Conservation (phyloP, 2,329 filamentous ascomycete species). For the Sclerotiophoma versabilis region DNA sequence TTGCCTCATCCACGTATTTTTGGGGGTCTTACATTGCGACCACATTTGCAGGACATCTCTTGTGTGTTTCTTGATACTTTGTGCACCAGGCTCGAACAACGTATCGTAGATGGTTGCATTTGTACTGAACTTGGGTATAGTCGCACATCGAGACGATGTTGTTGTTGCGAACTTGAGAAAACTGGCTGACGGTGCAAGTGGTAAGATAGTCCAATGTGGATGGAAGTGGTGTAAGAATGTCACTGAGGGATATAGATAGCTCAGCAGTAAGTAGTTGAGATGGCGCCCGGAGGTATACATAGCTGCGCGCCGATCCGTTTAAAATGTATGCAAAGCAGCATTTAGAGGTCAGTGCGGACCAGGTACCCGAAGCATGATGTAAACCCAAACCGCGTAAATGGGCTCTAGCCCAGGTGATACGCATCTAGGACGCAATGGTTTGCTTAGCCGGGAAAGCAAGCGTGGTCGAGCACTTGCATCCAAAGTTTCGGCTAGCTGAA, state of each 20-base stretch:
- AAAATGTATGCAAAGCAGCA: constrained; percentile 20
- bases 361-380: constrained; percentile 35
- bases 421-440: constrained; percentile 28
- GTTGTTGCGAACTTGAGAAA: not conserved
- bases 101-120: constrained; percentile 63
- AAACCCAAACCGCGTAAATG: constrained; percentile 23
- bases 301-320: constrained; percentile 28
- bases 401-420: constrained; percentile 26
- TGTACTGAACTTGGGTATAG: constrained; percentile 65
- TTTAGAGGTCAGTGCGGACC: constrained; percentile 24
- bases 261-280: constrained; percentile 11
- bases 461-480: constrained; percentile 32
- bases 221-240: constrained; percentile 4
- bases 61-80: constrained; percentile 62
- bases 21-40: constrained; percentile 55
- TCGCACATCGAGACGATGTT: constrained; percentile 59
- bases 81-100: constrained; percentile 65
- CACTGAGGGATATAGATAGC: constrained; percentile 14
- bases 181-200: not conserved
- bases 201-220: constrained; percentile 2
- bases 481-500: constrained; percentile 35
- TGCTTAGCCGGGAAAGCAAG: constrained; percentile 27
- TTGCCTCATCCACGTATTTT: not conserved
- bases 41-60: constrained; percentile 62
- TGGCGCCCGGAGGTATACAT: constrained; percentile 21